phyloP scores from a whole-genome alignment of 192 early-diverging fungal genomes.

The Podila clonocystis region DNA sequence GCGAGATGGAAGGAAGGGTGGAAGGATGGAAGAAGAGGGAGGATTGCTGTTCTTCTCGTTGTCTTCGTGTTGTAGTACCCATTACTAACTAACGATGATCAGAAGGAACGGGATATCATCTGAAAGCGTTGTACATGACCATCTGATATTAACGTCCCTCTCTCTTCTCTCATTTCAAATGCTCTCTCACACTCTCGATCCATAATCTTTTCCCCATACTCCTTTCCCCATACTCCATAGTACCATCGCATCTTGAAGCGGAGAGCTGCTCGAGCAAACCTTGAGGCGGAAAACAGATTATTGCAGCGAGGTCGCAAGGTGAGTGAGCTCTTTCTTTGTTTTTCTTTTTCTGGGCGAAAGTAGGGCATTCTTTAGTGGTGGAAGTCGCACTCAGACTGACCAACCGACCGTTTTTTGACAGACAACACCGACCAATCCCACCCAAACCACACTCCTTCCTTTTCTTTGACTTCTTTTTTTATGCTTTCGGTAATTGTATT shows the following conservation, averaged over 20 bases:
- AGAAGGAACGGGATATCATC: no score
- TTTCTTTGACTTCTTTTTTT: not conserved
- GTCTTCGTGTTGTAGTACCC: no score
- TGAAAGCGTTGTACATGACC: no score
- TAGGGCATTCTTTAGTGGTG: not conserved
- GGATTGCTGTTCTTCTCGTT: no score
- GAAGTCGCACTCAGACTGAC: no score
- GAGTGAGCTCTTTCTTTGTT: not conserved
- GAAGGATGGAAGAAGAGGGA: no score
- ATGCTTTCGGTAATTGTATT: not conserved
- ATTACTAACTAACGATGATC: not conserved
- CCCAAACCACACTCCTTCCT: not conserved
- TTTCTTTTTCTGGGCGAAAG: not conserved
- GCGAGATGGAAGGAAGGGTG: no score
- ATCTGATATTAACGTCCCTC: not conserved
- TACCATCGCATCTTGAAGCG: conserved; percentile 96
- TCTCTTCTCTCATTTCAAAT: not conserved
- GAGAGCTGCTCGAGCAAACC: conserved; percentile 85
- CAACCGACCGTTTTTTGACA: no score
- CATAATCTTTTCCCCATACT: not conserved
- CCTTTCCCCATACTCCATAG: conserved; percentile 36
- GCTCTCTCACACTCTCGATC: not conserved
- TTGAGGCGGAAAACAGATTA: conserved; percentile 80
- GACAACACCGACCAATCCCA: no score
- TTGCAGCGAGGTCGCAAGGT: conserved; percentile 66